These are phyloP conservation scores for Candida germanica DNA, from an alignment of 805 yeast species.

Conservation along the genomic window DNA sequence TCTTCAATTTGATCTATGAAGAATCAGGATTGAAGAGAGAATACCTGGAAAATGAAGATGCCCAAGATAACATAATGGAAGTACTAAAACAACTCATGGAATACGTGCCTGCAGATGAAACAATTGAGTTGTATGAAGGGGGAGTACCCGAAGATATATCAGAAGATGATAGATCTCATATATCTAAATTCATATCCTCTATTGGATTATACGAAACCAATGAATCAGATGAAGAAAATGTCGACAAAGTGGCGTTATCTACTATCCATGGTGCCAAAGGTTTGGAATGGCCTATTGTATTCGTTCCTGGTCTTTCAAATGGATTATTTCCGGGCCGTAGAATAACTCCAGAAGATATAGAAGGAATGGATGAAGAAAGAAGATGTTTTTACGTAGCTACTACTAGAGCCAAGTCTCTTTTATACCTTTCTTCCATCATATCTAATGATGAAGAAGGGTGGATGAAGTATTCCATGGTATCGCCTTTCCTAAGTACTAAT, in stretches of 20 bases:
- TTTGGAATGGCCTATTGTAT: slow-evolving; percentile 91
- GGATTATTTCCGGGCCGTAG: slow-evolving; percentile 61
- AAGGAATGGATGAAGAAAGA: slow-evolving; percentile 66
- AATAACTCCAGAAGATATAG: slow-evolving; percentile 33
- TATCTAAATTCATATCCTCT: slow-evolving; percentile 28
- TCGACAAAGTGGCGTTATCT: slow-evolving; percentile 45
- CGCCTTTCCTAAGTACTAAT: slow-evolving; percentile 24
- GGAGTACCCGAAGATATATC: slow-evolving; percentile 10
- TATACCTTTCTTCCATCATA: slow-evolving; percentile 42
- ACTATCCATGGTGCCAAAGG: slow-evolving; percentile 95
- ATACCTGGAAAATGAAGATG: slow-evolving; percentile 25
- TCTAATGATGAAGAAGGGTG: neutral
- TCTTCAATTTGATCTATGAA: slow-evolving; percentile 16
- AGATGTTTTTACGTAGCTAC: slow-evolving; percentile 84
- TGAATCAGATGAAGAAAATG: slow-evolving; percentile 18
- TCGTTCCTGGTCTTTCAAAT: slow-evolving; percentile 69
- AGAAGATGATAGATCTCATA: slow-evolving; percentile 15
- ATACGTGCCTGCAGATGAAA: slow-evolving; percentile 31
- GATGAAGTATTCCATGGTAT: slow-evolving; percentile 12
- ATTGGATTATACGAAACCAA: slow-evolving; percentile 32
- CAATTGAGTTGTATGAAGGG: slow-evolving; percentile 13
- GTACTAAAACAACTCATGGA: slow-evolving; percentile 34
- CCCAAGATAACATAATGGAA: slow-evolving; percentile 37
- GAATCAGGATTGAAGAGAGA: slow-evolving; percentile 29
- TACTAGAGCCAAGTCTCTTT: slow-evolving; percentile 70